These are phyloP conservation scores for Liquidambar formosana DNA, from an alignment of 164 flowering plant species.

Conservation along the genomic window DNA sequence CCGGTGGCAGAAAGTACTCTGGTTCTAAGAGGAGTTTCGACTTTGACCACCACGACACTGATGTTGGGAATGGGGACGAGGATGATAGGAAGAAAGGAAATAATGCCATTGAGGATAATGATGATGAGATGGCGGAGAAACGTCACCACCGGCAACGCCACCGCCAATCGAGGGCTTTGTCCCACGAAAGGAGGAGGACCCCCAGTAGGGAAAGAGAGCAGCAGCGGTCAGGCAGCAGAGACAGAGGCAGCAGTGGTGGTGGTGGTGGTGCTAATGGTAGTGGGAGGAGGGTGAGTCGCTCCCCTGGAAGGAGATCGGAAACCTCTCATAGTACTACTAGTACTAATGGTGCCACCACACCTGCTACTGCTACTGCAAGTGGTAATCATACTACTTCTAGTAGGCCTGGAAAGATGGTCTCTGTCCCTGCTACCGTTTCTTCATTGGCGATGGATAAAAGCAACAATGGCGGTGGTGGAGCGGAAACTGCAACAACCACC, in stretches of 20 bases:
- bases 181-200: slow-evolving; percentile 60
- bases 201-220: slow-evolving; percentile 84
- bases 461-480: slow-evolving; percentile 22
- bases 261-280: not conserved
- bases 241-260: slow-evolving; percentile 30
- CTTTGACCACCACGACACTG: slow-evolving; percentile 40
- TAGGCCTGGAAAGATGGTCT: slow-evolving; percentile 80
- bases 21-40: slow-evolving; percentile 90
- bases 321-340: slow-evolving; percentile 17
- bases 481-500: not conserved
- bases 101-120: no score
- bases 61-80: no score
- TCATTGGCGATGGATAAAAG: slow-evolving; percentile 42
- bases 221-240: slow-evolving; percentile 74
- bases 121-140: slow-evolving; percentile 22
- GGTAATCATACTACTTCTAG: no score
- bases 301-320: slow-evolving; percentile 76
- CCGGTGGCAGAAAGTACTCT: slow-evolving; percentile 47
- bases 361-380: no score
- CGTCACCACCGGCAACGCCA: no score
- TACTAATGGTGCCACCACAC: no score
- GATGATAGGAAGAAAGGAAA: slow-evolving; percentile 15
- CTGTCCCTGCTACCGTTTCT: slow-evolving; percentile 73
- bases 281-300: slow-evolving; percentile 80
- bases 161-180: slow-evolving; percentile 38